Base-by-base conservation (phyloP, 1,284 basidiomycete species). In the Trametes pubescens region DNA sequence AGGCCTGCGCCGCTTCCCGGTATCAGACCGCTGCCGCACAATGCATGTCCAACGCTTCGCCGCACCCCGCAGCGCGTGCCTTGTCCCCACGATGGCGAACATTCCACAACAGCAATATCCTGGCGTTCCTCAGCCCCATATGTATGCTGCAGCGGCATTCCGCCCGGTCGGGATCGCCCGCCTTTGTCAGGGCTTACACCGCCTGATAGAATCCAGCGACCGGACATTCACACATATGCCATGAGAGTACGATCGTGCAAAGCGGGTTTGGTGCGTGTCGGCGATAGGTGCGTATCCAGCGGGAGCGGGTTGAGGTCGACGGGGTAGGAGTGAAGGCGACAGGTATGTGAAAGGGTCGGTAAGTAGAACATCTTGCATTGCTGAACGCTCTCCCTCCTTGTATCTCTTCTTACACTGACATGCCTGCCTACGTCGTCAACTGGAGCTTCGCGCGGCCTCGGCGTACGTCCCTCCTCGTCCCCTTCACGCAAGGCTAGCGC, bases 371-470 rank as follows among this genome's bases (percentile, higher is more conserved):
- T n/a, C 21, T 11, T 22, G 43, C 18, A 46, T 38, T 14, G 37
- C 14, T 9, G 14, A 38, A 9, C 14, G n/a, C 6, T 21, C n/a
- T 11, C 24, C n/a, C n/a, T n/a, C n/a, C n/a, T n/a, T n/a, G n/a
- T n/a, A n/a, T n/a, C n/a, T n/a, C n/a, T n/a, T n/a, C n/a, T n/a
- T n/a, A n/a, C n/a, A n/a, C n/a, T n/a, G 21, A 43, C 2, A 75
- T 75, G 73, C 68, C 72, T 52, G 74, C 73, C 35, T 76, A 75
- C 64, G 69, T 70, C 4, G 59, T 74, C 21, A n/a, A 67, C 68
- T n/a, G 74, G 74, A 34, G 70, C 69, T 9, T 71, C 71, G 8
- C 70, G 71, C 22, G 74, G 74, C 24, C 68, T 75, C 43, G 72
- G 74, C 24, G 70, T 71, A 63, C 7, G 70, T 72, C 18, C 13